Evolutionary conservation across 306 rosid genomes (phyloP).

Genomic region (Pueraria montana): DNA sequence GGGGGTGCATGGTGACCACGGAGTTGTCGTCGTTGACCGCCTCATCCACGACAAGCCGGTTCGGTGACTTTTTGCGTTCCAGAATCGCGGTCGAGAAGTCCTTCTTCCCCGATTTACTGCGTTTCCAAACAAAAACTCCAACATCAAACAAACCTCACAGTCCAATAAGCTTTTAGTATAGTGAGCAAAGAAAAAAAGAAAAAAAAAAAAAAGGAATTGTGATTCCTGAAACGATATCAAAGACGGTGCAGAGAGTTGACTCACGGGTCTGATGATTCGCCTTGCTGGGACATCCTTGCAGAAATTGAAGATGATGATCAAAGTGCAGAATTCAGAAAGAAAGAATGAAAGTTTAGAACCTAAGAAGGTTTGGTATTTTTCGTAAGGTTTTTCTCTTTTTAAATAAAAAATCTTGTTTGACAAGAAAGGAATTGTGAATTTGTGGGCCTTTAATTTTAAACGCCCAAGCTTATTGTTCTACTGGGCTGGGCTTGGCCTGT

Average conservation of each 20-base stretch:
- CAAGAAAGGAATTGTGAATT: not conserved
- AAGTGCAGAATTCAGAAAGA: not conserved
- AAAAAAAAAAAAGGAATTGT: not conserved
- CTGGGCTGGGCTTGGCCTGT: not conserved
- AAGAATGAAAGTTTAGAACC: not conserved
- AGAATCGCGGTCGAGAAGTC: constrained; percentile 69
- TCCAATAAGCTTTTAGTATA: not conserved
- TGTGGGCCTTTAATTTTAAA: not conserved
- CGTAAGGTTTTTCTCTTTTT: not conserved
- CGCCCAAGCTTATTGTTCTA: not conserved
- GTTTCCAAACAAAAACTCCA: constrained; percentile 23
- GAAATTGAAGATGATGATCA: constrained; percentile 29
- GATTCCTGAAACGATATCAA: not conserved
- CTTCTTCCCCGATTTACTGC: constrained; percentile 60
- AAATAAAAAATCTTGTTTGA: not conserved
- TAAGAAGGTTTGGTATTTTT: not conserved
- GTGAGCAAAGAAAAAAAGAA: not conserved
- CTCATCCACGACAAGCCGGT: constrained; percentile 62
- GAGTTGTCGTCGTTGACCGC: constrained; percentile 69
- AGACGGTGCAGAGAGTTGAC: constrained; percentile 28
- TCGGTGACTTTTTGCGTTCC: constrained; percentile 70
- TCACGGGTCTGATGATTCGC: constrained; percentile 70
- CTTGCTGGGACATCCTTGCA: constrained; percentile 52
- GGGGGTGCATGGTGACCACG: constrained; percentile 60
- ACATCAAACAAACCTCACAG: constrained; percentile 1